Evolutionary conservation across 78 protist species (phyloP), one percentile per base, ranked within the genome.

Genomic region (Chrysochromulina tobinii): DNA sequence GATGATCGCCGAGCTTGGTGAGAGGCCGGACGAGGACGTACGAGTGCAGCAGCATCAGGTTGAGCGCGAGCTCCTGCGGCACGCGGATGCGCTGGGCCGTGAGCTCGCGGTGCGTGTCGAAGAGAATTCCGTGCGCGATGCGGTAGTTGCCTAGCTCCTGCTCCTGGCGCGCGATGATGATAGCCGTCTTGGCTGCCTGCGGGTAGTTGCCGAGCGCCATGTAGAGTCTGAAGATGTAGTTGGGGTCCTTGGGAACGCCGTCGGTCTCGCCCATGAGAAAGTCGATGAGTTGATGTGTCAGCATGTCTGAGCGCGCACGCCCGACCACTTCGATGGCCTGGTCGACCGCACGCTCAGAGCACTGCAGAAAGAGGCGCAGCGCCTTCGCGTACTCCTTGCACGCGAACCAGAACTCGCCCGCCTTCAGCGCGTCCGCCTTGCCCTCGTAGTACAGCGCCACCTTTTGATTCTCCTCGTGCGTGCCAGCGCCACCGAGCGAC

Each of bases 211-310:
- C 91, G 21, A 94, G 90, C 61, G 95, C 95, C 92, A 95, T 75
- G 89, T 93, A 95, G 87, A 96, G 94, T 7, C 79, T 5, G 92
- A 90, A 94, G 75, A 95, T 93, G 88, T 94, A 93, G 54, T 86
- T 81, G 48, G 94, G 95, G 88, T 96, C 94, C 93, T 92, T 94
- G 21, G 94, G 91, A 21, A 59, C 21, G 23, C 94, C 95, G 90
- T 93, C 97, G n/a, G 91, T 64, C 51, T 90, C 95, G 54, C 97
- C 97, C 94, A 92, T 90, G 27, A 96, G 92, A 61, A 69, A 93
- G 66, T 94, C 97, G 81, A 94, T 53, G 58, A 96, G 91, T 50
- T 0, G 17, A 64, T 81, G 77, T 64, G 93, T 93, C 48, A 96
- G 92, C 67, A 12, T 3, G 21, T 95, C 96, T 77, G 61, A 51